These are phyloP conservation scores for Bacidia rubella DNA, from an alignment of 495 filamentous ascomycete species.

Conservation along the genomic window DNA sequence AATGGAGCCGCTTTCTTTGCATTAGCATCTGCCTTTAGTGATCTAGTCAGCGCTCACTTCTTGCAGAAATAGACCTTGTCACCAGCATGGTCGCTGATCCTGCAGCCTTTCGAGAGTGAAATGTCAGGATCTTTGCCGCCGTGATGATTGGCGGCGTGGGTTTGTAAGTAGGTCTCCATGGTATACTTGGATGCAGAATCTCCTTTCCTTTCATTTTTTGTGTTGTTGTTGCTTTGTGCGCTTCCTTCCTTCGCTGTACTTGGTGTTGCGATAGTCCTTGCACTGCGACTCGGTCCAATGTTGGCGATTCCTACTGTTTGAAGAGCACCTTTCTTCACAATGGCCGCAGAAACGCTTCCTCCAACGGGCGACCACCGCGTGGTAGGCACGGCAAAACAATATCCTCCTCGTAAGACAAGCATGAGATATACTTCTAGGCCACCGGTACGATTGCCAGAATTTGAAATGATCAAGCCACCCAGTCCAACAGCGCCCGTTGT, in stretches of 20 bases:
- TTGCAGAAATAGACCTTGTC: not conserved
- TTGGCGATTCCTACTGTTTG: too few species aligned
- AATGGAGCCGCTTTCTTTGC: not conserved
- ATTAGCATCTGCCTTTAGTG: not conserved
- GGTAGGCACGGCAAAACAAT: not conserved
- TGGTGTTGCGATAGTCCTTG: not conserved
- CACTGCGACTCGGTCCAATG: too few species aligned
- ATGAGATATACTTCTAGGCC: slow-evolving; percentile 7
- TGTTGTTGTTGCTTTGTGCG: not conserved
- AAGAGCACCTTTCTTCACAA: too few species aligned
- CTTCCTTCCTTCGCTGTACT: not conserved
- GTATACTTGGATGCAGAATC: not conserved
- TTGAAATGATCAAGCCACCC: slow-evolving; percentile 15
- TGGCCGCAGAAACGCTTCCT: not conserved
- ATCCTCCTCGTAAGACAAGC: slow-evolving; percentile 9
- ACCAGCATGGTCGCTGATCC: not conserved
- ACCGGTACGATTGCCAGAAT: slow-evolving; percentile 12
- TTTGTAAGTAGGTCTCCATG: not conserved
- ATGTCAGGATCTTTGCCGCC: slow-evolving; percentile 1
- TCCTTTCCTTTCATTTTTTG: not conserved
- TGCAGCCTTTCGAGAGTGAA: not conserved
- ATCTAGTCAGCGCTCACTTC: not conserved
- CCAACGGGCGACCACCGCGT: not conserved
- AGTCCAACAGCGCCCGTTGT: slow-evolving; percentile 11
- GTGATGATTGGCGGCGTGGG: not conserved